These are phyloP conservation scores for Bullera alba DNA, from an alignment of 768 basidiomycete genomes.

Conservation along the genomic window DNA sequence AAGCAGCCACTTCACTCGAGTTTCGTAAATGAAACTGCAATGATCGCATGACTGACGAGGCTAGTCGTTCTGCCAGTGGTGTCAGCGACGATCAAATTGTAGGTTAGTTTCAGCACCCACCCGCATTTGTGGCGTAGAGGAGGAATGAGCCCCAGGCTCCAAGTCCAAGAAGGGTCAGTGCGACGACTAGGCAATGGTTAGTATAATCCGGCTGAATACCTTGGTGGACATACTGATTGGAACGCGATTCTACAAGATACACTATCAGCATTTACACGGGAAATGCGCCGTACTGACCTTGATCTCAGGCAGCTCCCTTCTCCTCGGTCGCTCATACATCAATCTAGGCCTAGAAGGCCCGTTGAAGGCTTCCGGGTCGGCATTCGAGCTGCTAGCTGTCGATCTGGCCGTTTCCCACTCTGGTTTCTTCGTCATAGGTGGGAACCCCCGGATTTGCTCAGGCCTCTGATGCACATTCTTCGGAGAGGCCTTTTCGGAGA, in stretches of 20 bases:
- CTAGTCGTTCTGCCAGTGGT: slow-evolving; percentile 33
- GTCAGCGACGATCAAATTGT: background rate
- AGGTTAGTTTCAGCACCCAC: slow-evolving; percentile 1
- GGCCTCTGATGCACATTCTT: slow-evolving; percentile 28
- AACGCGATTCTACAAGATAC: slow-evolving; percentile 11
- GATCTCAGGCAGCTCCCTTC: slow-evolving; percentile 34
- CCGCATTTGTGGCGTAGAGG: slow-evolving; percentile 31
- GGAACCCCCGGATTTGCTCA: slow-evolving; percentile 25
- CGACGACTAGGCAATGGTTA: slow-evolving; percentile 13
- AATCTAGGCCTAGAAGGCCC: slow-evolving; percentile 41
- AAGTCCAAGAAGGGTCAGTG: slow-evolving; percentile 19
- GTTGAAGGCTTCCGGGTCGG: slow-evolving; percentile 13
- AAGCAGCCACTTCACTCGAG: slow-evolving; percentile 25
- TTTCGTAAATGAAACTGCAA: slow-evolving; percentile 42
- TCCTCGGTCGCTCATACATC: slow-evolving; percentile 36
- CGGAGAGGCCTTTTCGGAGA: slow-evolving; percentile 28
- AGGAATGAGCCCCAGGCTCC: slow-evolving; percentile 32
- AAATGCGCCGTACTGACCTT: slow-evolving; percentile 18
- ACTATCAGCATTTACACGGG: background rate
- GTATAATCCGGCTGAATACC: background rate
- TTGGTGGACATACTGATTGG: slow-evolving; percentile 19
- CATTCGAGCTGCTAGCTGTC: too few relatives aligned
- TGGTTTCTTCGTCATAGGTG: slow-evolving; percentile 1
- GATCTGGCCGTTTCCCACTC: background rate
- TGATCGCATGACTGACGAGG: slow-evolving; percentile 39